phyloP scores from a whole-genome alignment of 1,139 yeast species.

The Trichomonascaceae sp. region DNA sequence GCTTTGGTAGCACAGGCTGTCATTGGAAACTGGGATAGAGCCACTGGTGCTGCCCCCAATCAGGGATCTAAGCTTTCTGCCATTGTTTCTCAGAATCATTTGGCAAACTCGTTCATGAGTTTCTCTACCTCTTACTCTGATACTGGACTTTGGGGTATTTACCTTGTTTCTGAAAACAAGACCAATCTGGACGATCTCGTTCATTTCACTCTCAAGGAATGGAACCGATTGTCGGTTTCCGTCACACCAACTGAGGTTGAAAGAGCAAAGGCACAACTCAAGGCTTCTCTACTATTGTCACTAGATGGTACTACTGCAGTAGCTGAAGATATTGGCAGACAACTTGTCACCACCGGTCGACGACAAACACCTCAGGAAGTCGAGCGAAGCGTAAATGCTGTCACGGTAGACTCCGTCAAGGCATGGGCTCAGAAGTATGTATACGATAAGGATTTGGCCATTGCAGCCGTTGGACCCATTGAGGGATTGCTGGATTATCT shows the following conservation, averaged over 20 bases:
- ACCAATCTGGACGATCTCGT: constrained; percentile 60
- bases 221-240: constrained; percentile 80
- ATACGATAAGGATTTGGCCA: constrained; percentile 72
- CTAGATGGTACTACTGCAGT: constrained; percentile 93
- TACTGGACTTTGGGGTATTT: constrained; percentile 96
- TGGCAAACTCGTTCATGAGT: constrained; percentile 93
- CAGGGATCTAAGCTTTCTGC: constrained; percentile 84
- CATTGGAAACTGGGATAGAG: constrained; percentile 96
- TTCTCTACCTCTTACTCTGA: constrained; percentile 96
- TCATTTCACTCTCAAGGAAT: constrained; percentile 74
- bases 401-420: constrained; percentile 72
- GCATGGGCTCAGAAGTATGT: constrained; percentile 85
- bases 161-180: constrained; percentile 74
- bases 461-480: constrained; percentile 86
- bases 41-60: constrained; percentile 79
- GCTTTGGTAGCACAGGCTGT: constrained; percentile 96
- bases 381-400: constrained; percentile 72
- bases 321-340: constrained; percentile 97
- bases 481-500: constrained; percentile 54
- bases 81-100: constrained; percentile 63
- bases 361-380: constrained; percentile 90
- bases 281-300: constrained; percentile 83
- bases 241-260: constrained; percentile 84
- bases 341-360: constrained; percentile 88
- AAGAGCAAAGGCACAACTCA: constrained; percentile 88